Evolutionary conservation across 2,329 filamentous ascomycete genomes (phyloP).

Genomic region (Stromatinia cepivora): DNA sequence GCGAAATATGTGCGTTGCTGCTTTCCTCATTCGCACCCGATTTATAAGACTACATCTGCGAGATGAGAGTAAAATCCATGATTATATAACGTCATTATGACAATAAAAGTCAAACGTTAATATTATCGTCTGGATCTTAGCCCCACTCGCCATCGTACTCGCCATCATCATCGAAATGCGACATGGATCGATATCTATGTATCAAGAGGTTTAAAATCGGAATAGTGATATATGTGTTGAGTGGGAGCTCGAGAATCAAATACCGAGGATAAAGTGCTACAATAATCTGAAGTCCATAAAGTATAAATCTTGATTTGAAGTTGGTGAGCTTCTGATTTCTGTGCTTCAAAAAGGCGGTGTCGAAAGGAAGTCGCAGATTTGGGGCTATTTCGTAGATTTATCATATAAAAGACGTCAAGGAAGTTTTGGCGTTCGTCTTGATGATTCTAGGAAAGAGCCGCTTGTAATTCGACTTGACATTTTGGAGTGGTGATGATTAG

Average conservation of each 20-base stretch:
- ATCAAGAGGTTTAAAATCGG: not conserved
- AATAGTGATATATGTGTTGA: not conserved
- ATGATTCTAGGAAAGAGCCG: not conserved
- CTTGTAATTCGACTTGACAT: not conserved
- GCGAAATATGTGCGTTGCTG: too few species aligned
- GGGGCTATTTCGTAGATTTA: not conserved
- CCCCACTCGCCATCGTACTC: not conserved
- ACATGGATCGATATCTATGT: not conserved
- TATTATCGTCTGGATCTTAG: not conserved
- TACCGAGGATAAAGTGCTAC: not conserved
- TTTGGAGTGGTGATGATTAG: not conserved
- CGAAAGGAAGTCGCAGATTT: not conserved
- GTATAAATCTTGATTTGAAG: not conserved
- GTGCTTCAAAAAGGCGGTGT: not conserved
- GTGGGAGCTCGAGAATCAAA: too few species aligned
- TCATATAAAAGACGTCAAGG: too few species aligned
- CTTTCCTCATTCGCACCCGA: too few species aligned
- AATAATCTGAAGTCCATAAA: not conserved
- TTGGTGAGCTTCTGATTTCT: not conserved
- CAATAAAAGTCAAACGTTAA: too few species aligned
- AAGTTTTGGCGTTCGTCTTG: not conserved
- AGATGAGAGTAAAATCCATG: too few species aligned
- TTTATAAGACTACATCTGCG: too few species aligned
- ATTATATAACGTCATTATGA: too few species aligned
- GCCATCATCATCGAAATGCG: not conserved